phyloP scores from a whole-genome alignment of 805 yeast species.

The Metschnikowia peoriensis region DNA sequence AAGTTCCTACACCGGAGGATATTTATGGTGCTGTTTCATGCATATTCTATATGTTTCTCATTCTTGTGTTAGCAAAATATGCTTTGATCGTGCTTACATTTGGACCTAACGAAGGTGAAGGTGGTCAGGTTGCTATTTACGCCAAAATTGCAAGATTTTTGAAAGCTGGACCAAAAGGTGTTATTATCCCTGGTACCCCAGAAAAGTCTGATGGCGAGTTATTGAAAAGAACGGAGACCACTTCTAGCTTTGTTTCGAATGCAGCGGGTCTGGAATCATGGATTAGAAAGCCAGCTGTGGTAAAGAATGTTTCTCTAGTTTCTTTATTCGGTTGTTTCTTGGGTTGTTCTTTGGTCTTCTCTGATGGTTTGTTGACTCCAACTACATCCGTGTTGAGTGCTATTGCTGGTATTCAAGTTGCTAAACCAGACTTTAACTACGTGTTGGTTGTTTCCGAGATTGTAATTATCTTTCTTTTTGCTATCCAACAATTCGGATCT shows the following conservation, averaged over 20 bases:
- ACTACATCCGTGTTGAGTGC: constrained; percentile 62
- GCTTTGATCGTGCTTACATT: constrained; percentile 44
- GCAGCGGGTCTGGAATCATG: constrained; percentile 17
- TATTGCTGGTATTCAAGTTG: constrained; percentile 53
- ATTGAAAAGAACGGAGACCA: constrained; percentile 39
- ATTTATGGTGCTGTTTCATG: constrained; percentile 51
- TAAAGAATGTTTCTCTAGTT: constrained; percentile 29
- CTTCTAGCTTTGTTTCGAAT: constrained; percentile 23
- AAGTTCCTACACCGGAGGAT: constrained; percentile 37
- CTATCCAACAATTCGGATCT: constrained; percentile 50
- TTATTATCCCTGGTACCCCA: constrained; percentile 41
- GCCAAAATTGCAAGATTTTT: constrained; percentile 53
- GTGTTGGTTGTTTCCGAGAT: constrained; percentile 51
- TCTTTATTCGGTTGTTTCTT: constrained; percentile 44
- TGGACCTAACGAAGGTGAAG: constrained; percentile 61
- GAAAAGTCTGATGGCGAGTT: constrained; percentile 29
- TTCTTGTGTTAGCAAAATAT: constrained; percentile 54
- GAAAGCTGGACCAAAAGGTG: constrained; percentile 47
- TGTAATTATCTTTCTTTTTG: constrained; percentile 44
- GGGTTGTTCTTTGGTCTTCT: constrained; percentile 56
- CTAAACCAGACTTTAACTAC: constrained; percentile 43
- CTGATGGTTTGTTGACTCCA: constrained; percentile 63
- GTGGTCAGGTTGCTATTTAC: constrained; percentile 64
- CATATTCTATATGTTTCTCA: constrained; percentile 53
- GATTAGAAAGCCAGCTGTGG: constrained; percentile 25